Percentiles rank a stretch among this genome's conserved stretches.
Conservation (phyloP, 2,329 filamentous ascomycete genomes). For the Penicillium sp. region DNA sequence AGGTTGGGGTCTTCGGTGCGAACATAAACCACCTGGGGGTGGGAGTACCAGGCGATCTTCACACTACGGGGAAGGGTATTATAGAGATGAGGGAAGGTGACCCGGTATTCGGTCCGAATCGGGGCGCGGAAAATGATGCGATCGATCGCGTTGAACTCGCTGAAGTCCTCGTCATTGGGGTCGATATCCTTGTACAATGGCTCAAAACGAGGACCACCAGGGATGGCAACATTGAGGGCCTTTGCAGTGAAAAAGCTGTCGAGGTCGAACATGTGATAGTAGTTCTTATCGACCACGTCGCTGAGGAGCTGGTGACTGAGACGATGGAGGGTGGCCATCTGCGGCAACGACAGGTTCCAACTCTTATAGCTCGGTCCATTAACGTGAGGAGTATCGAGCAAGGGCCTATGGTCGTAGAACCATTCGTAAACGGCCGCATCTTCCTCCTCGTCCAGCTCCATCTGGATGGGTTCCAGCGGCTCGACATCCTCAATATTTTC, state of each 20-base stretch:
- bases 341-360: conserved; percentile 87
- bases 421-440: conserved; percentile 89
- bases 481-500: conserved; percentile 99
- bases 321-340: conserved; percentile 94
- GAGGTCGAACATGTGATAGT: conserved; percentile 94
- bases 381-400: conserved; percentile 86
- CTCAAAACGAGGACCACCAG: conserved; percentile 95
- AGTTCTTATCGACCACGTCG: conserved; percentile 91
- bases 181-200: conserved; percentile 98
- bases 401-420: conserved; percentile 92
- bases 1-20: conserved; percentile 81
- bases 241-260: conserved; percentile 95
- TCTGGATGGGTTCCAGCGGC: conserved; percentile 93
- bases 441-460: conserved; percentile 93
- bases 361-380: conserved; percentile 95
- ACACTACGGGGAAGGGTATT: conserved; percentile 95
- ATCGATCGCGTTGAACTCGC: conserved; percentile 98
- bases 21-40: conserved; percentile 89
- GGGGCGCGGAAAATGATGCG: conserved; percentile 97
- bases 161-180: conserved; percentile 97
- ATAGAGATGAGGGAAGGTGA: conserved; percentile 91
- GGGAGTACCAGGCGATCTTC: conserved; percentile 85
- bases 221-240: conserved; percentile 92
- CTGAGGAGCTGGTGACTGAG: conserved; percentile 86
- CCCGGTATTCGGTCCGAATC: conserved; percentile 90